Evolutionary conservation across 257 asterid genomes (phyloP), one percentile per base, ranked within the genome.

Genomic region (Hygrophila difformis): DNA sequence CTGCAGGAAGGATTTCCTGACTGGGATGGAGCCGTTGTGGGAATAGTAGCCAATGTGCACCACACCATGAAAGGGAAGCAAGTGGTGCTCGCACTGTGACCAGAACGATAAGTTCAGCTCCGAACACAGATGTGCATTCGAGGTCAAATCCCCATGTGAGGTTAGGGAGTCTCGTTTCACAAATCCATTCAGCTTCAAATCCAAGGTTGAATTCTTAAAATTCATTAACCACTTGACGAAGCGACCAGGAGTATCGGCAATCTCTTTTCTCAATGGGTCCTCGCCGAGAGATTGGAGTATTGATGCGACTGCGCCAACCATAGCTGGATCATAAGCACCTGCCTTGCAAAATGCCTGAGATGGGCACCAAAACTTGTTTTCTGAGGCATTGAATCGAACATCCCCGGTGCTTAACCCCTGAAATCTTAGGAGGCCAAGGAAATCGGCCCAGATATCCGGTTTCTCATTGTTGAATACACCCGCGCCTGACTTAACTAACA

Each of bases 11-110:
- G 91, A 63, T 60, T 74, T 79, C 26, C 72, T 75, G 4, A 66
- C 67, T 0, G 82, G 68, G 50, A 60, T 65, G 18, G 43, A 42
- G 34, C 58, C 65, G 22, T 60, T 68, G 21, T 71, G 59, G 12
- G 70, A 29, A 55, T 58, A 71, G 52, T 75, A 89, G 11, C 96
- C 96, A 33, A 89, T 37, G 44, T 87, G 96, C 41, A 89, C 98
- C 5, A 82, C 82, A 1, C 98, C 98, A 2, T 85, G 85, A 48
- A 89, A 89, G 1, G 98, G 98, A 41, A 89, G 96, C 17, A 89
- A 69, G 57, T 85, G 96, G 60, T 89, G 98, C 58, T 89, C 98
- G 8, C 98, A 89, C 39, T 75, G 87, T 3, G 98, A 85, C 82
- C 91, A 85, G 61, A 85, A 79, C 0, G 88, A 49, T 51, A 85